Evolutionary conservation across 2,329 filamentous ascomycete genomes (phyloP), one percentile per base, ranked within the genome.

Genomic region (Gaeumannomyces sp.): DNA sequence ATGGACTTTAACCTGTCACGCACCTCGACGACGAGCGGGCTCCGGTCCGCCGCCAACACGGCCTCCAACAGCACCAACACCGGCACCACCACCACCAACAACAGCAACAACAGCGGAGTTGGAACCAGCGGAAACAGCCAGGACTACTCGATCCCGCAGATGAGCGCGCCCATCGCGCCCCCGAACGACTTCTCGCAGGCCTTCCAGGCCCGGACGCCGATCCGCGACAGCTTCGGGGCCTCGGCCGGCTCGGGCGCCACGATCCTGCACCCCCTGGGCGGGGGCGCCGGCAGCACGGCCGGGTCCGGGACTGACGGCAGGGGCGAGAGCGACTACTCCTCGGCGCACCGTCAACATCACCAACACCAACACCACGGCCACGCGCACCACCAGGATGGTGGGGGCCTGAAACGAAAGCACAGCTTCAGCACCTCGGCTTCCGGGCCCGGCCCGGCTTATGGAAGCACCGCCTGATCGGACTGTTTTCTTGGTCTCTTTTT

Each of bases 121-220:
- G 75, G 62, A 71, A 75, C 69, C 65, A 66, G 73, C 66, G 70
- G 71, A 10, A 66, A 72, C 16, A 73, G 76, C 19, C 61, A 35
- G 74, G 81, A 85, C 64, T 85, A 84, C 71, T 78, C 79, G 16
- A 80, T 83, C 70, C 77, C 83, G 3, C 83, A 85, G 70, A 77
- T 85, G 75, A 83, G 80, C 69, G 81, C 83, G 2, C 83, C 83
- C 1, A 83, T 85, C 65, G 79, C 79, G 3, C 79, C 82, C 4
- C 75, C 83, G 0, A 79, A 79, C 63, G 83, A 86, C 64, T 85
- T 85, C 68, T 76, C 78, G 2, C 79, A 81, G 65, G 78, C 80
- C 6, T 77, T 83, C 66, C 78, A 81, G 56, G 59, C 76, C 16
- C 73, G 79, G 66, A 80, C 80, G 5, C 77, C 80, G 13, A 79